Base-by-base conservation (phyloP, 2,329 filamentous ascomycete genomes). In the Aspergillus thermomutatus region DNA sequence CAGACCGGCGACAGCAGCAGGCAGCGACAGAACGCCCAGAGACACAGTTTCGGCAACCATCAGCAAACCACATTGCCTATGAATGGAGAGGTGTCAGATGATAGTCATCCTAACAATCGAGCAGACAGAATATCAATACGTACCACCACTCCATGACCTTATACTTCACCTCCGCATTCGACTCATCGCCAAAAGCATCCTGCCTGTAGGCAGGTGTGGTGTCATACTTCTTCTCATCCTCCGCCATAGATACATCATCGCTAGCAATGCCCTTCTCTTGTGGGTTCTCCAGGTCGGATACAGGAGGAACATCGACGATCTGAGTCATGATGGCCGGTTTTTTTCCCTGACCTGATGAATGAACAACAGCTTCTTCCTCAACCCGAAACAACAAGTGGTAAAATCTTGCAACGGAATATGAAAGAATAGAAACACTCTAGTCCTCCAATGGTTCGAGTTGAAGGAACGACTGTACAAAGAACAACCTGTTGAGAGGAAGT, bases 21-120 rank as follows among this genome's bases (percentile, higher is more conserved):
- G 83, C 6, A 86, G 70, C 2, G 81, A 82, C 9, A 85, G 74
- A 34, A 84, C 80, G 26, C 83, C 83, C 4, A 85, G 72, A 17
- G 81, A 83, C 26, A 85, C 80, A 11, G 81, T 84, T 64, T 84
- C 83, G n/a, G 82, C 83, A 40, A 85, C 77, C 79, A 85, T 84
- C 57, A 84, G 71, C 60, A 78, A 63, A 57, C 75, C 74, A 50
- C 72, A 74, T 66, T 80, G 75, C 75, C 75, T 76, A 49, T 43
- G 19, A 41, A 17, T 55, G 28, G 14, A 14, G 71, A 69, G 59
- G 69, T 73, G 74, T 73, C 77, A 57, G 52, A 56, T 41, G 7
- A 40, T 7, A 40, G 25, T 19, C 25, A 40, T 28, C 25, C n/a
- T 19, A 28, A 1, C 19, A 9, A 47, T 43, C 26, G 14, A 41